Evolutionary conservation across 495 filamentous ascomycete genomes (phyloP).

Genomic region (Rhypophila decipiens): DNA sequence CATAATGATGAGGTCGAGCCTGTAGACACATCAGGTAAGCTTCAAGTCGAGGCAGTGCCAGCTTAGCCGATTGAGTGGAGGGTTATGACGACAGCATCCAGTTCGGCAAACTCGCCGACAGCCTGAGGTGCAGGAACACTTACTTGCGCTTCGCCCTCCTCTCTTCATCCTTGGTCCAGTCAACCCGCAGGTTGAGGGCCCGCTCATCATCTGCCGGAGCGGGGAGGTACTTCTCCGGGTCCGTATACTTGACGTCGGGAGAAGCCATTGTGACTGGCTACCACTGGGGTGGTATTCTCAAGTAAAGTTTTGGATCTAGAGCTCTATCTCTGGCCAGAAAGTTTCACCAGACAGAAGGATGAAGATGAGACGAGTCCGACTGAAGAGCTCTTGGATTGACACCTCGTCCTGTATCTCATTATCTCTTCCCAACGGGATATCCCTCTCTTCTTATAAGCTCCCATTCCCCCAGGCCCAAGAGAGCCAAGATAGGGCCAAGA

Average conservation of each 20-base stretch:
- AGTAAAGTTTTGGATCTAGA: no score
- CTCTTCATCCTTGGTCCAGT: constrained; percentile 33
- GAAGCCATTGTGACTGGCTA: background rate
- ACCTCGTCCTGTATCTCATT: background rate
- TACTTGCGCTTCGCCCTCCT: constrained; percentile 31
- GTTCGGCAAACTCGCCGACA: constrained; percentile 8
- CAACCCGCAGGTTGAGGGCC: constrained; percentile 16
- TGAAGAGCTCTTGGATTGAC: no score
- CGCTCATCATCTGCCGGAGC: constrained; percentile 22
- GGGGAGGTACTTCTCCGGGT: constrained; percentile 9
- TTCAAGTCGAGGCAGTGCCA: background rate
- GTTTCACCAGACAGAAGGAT: background rate
- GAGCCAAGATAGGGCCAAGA: no score
- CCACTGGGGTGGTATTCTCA: background rate
- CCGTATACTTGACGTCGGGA: background rate
- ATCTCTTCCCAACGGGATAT: background rate
- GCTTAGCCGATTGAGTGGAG: no score
- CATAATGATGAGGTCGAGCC: constrained; percentile 44
- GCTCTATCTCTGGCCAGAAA: background rate
- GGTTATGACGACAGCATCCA: background rate
- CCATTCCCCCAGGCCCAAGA: background rate
- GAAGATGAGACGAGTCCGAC: no score
- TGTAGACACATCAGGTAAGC: constrained; percentile 9
- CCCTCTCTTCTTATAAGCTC: background rate
- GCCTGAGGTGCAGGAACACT: constrained; percentile 5